Evolutionary conservation across 2,329 filamentous ascomycete genomes (phyloP).

Genomic region (Fusarium sp.): DNA sequence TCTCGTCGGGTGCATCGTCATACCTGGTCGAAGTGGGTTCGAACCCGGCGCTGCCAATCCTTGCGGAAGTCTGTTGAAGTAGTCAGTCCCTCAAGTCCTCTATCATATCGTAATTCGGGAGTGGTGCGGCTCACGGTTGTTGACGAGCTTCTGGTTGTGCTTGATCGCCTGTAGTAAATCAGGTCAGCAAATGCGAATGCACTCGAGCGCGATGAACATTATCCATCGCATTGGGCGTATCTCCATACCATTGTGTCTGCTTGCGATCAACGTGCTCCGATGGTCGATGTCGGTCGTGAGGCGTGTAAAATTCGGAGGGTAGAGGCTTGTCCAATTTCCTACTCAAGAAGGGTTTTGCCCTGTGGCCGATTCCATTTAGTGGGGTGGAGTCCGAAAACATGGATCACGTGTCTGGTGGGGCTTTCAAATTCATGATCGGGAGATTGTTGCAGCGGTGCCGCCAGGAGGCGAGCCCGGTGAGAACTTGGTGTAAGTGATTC

Average conservation of each 20-base stretch:
- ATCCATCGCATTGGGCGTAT: slow-evolving; percentile 34
- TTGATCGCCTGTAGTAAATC: slow-evolving; percentile 81
- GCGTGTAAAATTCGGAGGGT: slow-evolving; percentile 52
- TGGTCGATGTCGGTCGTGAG: slow-evolving; percentile 54
- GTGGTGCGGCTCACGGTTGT: slow-evolving; percentile 78
- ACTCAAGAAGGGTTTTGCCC: slow-evolving; percentile 51
- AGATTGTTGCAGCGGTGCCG: slow-evolving; percentile 10
- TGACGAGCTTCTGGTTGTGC: slow-evolving; percentile 98
- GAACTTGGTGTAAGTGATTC: not conserved
- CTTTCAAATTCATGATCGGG: slow-evolving; percentile 6
- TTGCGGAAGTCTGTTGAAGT: slow-evolving; percentile 86
- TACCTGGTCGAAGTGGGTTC: slow-evolving; percentile 99
- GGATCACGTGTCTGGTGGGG: slow-evolving; percentile 28
- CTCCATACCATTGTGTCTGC: slow-evolving; percentile 63
- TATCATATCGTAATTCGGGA: slow-evolving; percentile 42
- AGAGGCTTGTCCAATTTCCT: slow-evolving; percentile 55
- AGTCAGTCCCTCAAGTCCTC: slow-evolving; percentile 52
- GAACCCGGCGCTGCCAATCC: slow-evolving; percentile 99
- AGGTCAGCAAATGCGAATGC: slow-evolving; percentile 41
- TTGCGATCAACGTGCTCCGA: slow-evolving; percentile 60
- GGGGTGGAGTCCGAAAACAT: slow-evolving; percentile 41
- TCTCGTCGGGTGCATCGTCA: slow-evolving; percentile 44
- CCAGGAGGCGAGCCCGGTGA: not conserved
- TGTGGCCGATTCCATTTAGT: slow-evolving; percentile 38
- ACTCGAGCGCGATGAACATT: slow-evolving; percentile 24